Evolutionary conservation across 2,329 filamentous ascomycete species (phyloP), one percentile per base, ranked within the genome.

Genomic region (Alternaria ethzedia): DNA sequence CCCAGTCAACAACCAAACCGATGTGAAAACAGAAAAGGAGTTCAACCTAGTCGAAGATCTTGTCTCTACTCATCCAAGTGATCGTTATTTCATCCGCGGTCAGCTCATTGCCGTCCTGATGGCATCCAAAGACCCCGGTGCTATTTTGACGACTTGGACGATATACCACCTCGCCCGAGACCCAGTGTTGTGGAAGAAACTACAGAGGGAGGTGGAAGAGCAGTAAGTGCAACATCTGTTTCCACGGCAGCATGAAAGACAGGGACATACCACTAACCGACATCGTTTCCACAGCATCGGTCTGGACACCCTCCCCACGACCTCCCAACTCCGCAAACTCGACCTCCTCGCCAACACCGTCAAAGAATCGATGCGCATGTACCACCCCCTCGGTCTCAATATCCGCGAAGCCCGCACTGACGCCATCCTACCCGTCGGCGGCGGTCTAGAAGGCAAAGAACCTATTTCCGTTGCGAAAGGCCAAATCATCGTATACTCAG

Each of bases 301-400:
- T 23, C 49, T 60, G 43, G 50, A 60, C 23, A 9, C 15, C 4
- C 50, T 60, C 17, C 58, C 58, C 8, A 55, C 58, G 20, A 13
- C 43, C 41, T 23, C 15, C 10, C 58, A 56, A 20, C 30, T 60
- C 6, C 36, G 50, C 21, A 49, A 60, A 30, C 51, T 60, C 23
- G 21, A 49, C 28, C 58, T 60, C 21, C 58, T 60, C 6, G 58
- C 58, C 23, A 60, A 60, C 50, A 60, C 58, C 32, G 51, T 60
- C 21, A 60, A 60, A 50, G 58, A 60, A 9, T 50, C 58, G 5
- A 60, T 60, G 58, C 52, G 54, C 25, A 57, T 62, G 54, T 57
- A 62, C 21, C 54, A 57, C 20, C 59, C 54, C 4, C 36, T 62
- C 1, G 59, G 59, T 10, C 54, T 57, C 41, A 62, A 62, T 25